Percentiles rank a stretch among this genome's conserved stretches.
phyloP scores from a whole-genome alignment of 2,329 filamentous ascomycete species.

The Rugonectria rugulosa region DNA sequence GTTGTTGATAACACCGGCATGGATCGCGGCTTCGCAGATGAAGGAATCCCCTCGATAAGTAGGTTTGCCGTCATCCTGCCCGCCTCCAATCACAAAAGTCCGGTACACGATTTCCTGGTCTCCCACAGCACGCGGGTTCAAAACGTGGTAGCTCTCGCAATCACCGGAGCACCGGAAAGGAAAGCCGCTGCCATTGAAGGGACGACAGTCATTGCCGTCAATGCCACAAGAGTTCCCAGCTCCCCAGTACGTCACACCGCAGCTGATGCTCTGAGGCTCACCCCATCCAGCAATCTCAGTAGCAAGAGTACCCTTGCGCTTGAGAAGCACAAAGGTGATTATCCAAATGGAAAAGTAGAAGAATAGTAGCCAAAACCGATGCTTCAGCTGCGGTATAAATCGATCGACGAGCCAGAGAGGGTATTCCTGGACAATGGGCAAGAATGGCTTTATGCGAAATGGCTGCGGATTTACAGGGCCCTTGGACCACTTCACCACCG shows the following conservation, averaged over 20 bases:
- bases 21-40: constrained; percentile 84
- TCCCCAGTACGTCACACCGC: constrained; percentile 74
- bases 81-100: constrained; percentile 72
- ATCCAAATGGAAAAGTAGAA: constrained; percentile 73
- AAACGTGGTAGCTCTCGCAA: constrained; percentile 69
- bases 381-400: constrained; percentile 65
- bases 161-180: constrained; percentile 79
- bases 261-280: constrained; percentile 69
- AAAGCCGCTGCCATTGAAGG: constrained; percentile 74
- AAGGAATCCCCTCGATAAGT: constrained; percentile 90
- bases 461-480: constrained; percentile 63
- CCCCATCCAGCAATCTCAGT: constrained; percentile 74
- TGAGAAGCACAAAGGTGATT: constrained; percentile 71
- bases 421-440: constrained; percentile 72
- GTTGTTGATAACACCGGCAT: constrained; percentile 79
- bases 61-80: constrained; percentile 51
- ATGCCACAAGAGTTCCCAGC: constrained; percentile 76
- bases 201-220: constrained; percentile 77
- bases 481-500: constrained; percentile 57
- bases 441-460: constrained; percentile 62
- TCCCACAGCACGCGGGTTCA: constrained; percentile 80
- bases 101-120: constrained; percentile 70
- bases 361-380: constrained; percentile 66
- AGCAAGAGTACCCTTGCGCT: constrained; percentile 66
- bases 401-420: constrained; percentile 70